Evolutionary conservation across 768 basidiomycete genomes (phyloP).

Genomic region (Russula brevipes): DNA sequence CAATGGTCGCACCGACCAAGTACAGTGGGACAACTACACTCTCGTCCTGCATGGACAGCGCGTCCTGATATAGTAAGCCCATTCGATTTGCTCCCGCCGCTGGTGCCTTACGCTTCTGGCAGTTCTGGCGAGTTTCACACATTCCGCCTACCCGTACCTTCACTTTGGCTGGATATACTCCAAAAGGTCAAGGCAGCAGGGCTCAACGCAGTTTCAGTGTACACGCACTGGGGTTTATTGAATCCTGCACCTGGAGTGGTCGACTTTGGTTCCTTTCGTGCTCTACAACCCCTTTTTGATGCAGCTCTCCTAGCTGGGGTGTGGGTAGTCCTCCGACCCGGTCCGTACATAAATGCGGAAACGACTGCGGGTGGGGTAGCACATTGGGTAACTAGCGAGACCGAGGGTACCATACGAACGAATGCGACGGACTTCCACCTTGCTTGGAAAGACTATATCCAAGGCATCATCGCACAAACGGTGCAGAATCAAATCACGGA

Average conservation of each 20-base stretch:
- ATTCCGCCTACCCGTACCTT: constrained; percentile 74
- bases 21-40: constrained; percentile 26
- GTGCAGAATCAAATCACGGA: constrained; percentile 60
- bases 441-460: constrained; percentile 70
- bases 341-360: constrained; percentile 74
- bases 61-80: constrained; percentile 2
- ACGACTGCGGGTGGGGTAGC: constrained; percentile 72
- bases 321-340: constrained; percentile 76
- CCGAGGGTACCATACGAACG: constrained; percentile 64
- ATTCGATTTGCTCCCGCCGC: neutral
- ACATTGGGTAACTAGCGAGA: constrained; percentile 64
- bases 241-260: constrained; percentile 71
- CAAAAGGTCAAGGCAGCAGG: constrained; percentile 80
- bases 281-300: constrained; percentile 64
- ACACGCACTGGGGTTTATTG: constrained; percentile 73
- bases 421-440: constrained; percentile 64
- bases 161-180: constrained; percentile 76
- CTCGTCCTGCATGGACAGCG: constrained; percentile 23
- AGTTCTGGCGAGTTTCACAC: constrained; percentile 86
- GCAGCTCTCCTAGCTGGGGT: constrained; percentile 69
- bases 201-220: constrained; percentile 71
- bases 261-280: constrained; percentile 68
- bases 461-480: constrained; percentile 56
- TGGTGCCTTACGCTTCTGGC: neutral
- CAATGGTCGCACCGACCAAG: constrained; percentile 19